Conservation (phyloP, 352 stramenopile species). For the Phytophthora gonapodyides region DNA sequence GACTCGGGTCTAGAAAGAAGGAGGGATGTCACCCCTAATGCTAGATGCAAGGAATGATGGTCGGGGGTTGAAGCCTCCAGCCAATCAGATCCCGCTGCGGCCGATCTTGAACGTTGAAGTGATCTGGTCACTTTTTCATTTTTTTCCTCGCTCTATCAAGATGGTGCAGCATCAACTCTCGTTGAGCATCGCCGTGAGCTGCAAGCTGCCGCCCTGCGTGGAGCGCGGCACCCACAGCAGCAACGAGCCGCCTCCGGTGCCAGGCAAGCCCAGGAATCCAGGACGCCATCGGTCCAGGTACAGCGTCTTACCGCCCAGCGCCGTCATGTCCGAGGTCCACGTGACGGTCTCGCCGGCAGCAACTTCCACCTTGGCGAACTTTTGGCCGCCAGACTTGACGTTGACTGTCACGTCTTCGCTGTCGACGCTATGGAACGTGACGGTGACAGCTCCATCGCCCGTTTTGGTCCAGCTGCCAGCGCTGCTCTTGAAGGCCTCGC, state of each 20-base stretch:
- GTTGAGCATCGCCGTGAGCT: constrained; percentile 25
- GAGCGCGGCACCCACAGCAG: constrained; percentile 34
- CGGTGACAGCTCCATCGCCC: constrained; percentile 24
- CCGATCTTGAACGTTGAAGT: neutral
- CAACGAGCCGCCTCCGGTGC: constrained; percentile 35
- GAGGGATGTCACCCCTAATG: constrained; percentile 14
- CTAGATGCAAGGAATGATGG: constrained; percentile 20
- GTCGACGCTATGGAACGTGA: constrained; percentile 37
- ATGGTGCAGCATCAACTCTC: constrained; percentile 11
- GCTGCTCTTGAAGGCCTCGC: constrained; percentile 39
- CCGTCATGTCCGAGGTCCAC: constrained; percentile 25
- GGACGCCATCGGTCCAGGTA: constrained; percentile 45
- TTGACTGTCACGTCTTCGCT: constrained; percentile 38
- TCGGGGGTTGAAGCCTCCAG: constrained; percentile 18
- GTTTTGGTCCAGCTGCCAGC: constrained; percentile 31
- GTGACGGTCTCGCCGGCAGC: constrained; percentile 22
- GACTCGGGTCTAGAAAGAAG: constrained; percentile 5
- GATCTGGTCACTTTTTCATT: too few species aligned
- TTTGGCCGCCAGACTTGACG: constrained; percentile 34
- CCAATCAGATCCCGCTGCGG: constrained; percentile 2
- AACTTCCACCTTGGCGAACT: constrained; percentile 29
- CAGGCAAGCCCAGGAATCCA: constrained; percentile 28
- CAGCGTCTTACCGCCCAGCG: constrained; percentile 36
- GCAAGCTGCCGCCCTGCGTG: constrained; percentile 17
- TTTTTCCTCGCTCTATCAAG: too few species aligned